Evolutionary conservation across 805 yeast genomes (phyloP).

Genomic region (Saccharomycopsis malanga): DNA sequence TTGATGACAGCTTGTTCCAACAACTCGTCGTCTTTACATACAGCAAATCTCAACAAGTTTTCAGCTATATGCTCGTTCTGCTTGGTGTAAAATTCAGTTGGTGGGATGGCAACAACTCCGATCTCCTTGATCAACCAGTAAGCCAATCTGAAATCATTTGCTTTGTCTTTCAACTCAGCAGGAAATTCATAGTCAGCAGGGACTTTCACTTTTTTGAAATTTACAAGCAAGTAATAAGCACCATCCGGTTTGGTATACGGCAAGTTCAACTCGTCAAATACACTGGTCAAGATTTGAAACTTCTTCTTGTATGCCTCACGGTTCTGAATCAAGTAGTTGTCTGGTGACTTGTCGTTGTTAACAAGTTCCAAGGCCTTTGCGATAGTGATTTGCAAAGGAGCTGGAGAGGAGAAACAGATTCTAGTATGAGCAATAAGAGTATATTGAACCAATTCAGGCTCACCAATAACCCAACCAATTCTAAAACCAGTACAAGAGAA

Average conservation of each 20-base stretch:
- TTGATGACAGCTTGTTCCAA: constrained; percentile 77
- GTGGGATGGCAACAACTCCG: constrained; percentile 96
- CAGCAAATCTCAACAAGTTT: constrained; percentile 85
- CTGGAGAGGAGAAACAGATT: constrained; percentile 84
- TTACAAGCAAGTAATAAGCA: constrained; percentile 86
- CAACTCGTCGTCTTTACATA: constrained; percentile 83
- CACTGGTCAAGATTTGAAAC: constrained; percentile 62
- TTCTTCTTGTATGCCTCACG: constrained; percentile 63
- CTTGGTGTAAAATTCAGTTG: constrained; percentile 82
- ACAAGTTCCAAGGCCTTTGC: constrained; percentile 56
- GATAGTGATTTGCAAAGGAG: constrained; percentile 89
- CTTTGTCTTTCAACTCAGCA: constrained; percentile 54
- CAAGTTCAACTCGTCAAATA: constrained; percentile 78
- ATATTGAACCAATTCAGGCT: constrained; percentile 70
- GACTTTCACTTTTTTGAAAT: constrained; percentile 72
- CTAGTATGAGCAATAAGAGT: constrained; percentile 89
- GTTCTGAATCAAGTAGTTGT: constrained; percentile 63
- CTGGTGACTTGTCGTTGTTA: constrained; percentile 42
- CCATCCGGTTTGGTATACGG: constrained; percentile 93
- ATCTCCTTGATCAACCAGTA: constrained; percentile 89
- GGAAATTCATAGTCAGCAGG: constrained; percentile 73
- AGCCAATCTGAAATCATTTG: constrained; percentile 81
- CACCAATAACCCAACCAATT: constrained; percentile 92
- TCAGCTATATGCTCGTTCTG: constrained; percentile 72
- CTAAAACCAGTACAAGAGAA: constrained; percentile 99